A percentile compares a stretch with the other conserved stretches of the same genome.
Evolutionary conservation across 2,329 filamentous ascomycete genomes (phyloP).

Genomic region (Ceratocystis diversiconidia): DNA sequence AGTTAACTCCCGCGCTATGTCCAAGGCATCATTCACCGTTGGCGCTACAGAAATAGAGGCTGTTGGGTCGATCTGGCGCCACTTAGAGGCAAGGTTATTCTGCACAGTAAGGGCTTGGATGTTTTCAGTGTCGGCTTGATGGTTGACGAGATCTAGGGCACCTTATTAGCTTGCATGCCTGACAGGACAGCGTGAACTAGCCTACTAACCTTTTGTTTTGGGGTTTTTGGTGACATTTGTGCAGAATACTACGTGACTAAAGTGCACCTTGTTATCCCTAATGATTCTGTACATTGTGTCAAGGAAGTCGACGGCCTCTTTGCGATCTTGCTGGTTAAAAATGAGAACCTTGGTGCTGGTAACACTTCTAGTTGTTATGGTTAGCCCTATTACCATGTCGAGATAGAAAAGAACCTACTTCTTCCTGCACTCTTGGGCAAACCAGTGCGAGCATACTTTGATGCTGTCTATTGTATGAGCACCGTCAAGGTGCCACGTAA

Average conservation of each 20-base stretch:
- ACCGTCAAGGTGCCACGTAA: constrained; percentile 82
- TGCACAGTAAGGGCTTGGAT: constrained; percentile 39
- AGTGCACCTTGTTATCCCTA: constrained; percentile 29
- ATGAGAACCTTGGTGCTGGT: constrained; percentile 45
- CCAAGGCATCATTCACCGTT: constrained; percentile 42
- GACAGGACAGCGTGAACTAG: background rate
- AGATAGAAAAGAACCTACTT: constrained; percentile 21
- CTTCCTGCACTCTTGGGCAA: constrained; percentile 38
- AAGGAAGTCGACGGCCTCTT: constrained; percentile 40
- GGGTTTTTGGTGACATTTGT: constrained; percentile 43
- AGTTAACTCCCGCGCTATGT: constrained; percentile 30
- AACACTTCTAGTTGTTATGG: constrained; percentile 19
- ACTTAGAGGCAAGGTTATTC: constrained; percentile 38
- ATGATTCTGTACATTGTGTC: constrained; percentile 30
- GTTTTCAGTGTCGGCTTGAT: constrained; percentile 37
- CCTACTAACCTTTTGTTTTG: constrained; percentile 30
- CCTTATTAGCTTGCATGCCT: background rate
- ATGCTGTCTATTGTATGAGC: constrained; percentile 89
- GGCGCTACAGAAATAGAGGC: constrained; percentile 35
- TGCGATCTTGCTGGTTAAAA: constrained; percentile 70
- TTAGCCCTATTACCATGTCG: background rate
- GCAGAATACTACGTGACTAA: constrained; percentile 69
- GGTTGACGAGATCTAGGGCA: constrained; percentile 39
- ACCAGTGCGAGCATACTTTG: constrained; percentile 69
- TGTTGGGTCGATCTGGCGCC: constrained; percentile 33